A percentile compares a stretch with the other conserved stretches of the same genome.
Conservation (phyloP, 345 rosid genomes). For the Ceriops zippeliana region DNA sequence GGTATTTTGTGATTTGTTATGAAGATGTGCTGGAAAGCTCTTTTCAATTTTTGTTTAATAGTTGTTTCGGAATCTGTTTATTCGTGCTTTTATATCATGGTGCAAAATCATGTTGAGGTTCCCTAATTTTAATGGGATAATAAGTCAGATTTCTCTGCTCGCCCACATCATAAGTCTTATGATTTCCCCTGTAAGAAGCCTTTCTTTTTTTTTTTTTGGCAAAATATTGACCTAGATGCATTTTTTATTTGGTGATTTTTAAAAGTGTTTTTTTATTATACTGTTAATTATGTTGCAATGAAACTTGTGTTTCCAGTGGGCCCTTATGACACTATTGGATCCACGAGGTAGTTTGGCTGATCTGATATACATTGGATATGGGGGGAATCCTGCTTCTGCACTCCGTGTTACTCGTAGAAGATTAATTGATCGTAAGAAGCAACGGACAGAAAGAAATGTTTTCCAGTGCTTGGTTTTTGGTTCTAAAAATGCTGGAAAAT, state of each 20-base stretch:
- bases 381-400: constrained; percentile 57
- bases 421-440: constrained; percentile 70
- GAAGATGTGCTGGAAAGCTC: too few relatives aligned
- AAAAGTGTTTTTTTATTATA: constrained; percentile 13
- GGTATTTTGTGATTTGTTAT: background rate
- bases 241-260: constrained; percentile 16
- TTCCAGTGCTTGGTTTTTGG: constrained; percentile 71
- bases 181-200: too few relatives aligned
- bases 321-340: constrained; percentile 64
- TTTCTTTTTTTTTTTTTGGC: too few relatives aligned
- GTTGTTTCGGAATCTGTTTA: background rate
- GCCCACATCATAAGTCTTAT: too few relatives aligned
- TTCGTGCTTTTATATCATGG: background rate
- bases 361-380: constrained; percentile 67
- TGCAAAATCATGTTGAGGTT: background rate
- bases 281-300: constrained; percentile 19
- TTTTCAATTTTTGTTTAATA: background rate
- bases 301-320: constrained; percentile 57
- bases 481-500: constrained; percentile 71
- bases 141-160: background rate
- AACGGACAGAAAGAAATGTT: constrained; percentile 61
- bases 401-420: constrained; percentile 58
- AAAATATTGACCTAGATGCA: constrained; percentile 1
- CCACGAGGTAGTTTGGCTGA: constrained; percentile 62
- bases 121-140: constrained; percentile 8